phyloP scores from a whole-genome alignment of 495 filamentous ascomycete species.

The Hyaloscypha hepaticicola region DNA sequence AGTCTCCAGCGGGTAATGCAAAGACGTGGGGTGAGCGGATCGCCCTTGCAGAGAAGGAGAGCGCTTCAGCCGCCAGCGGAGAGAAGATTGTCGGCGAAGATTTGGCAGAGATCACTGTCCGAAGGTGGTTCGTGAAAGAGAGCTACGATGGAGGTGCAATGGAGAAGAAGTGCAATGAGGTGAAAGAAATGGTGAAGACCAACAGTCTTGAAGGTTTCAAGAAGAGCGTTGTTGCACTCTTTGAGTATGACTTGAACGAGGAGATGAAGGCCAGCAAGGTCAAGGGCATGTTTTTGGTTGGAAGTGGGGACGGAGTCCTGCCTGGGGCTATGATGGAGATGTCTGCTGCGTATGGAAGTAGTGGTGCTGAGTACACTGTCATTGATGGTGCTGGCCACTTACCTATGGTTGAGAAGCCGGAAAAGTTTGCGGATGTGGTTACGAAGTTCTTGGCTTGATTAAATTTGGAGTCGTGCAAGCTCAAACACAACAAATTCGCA shows the following conservation, averaged over 20 bases:
- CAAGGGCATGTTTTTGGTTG: slow-evolving; percentile 64
- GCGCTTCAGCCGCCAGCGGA: slow-evolving; percentile 43
- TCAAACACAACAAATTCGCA: not conserved
- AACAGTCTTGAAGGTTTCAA: slow-evolving; percentile 71
- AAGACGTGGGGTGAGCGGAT: slow-evolving; percentile 77
- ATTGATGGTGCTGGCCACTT: slow-evolving; percentile 71
- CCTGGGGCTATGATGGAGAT: slow-evolving; percentile 77
- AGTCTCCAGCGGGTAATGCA: slow-evolving; percentile 64
- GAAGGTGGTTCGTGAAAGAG: slow-evolving; percentile 69
- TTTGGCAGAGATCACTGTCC: slow-evolving; percentile 65
- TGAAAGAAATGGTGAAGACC: slow-evolving; percentile 58
- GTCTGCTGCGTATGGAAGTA: slow-evolving; percentile 49
- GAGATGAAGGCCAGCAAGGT: slow-evolving; percentile 59
- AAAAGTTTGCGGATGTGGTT: slow-evolving; percentile 61
- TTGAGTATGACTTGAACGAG: slow-evolving; percentile 68
- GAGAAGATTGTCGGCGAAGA: slow-evolving; percentile 54
- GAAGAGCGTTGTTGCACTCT: slow-evolving; percentile 68
- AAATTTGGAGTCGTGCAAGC: not conserved
- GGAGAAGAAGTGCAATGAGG: slow-evolving; percentile 48
- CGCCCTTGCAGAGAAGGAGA: slow-evolving; percentile 60
- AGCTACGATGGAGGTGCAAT: slow-evolving; percentile 50
- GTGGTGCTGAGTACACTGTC: slow-evolving; percentile 54
- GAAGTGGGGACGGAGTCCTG: slow-evolving; percentile 70
- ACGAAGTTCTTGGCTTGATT: slow-evolving; percentile 45
- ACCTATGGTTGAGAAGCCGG: slow-evolving; percentile 78